phyloP scores from a whole-genome alignment of 1,284 basidiomycete genomes.

The Kwoniella shivajii region DNA sequence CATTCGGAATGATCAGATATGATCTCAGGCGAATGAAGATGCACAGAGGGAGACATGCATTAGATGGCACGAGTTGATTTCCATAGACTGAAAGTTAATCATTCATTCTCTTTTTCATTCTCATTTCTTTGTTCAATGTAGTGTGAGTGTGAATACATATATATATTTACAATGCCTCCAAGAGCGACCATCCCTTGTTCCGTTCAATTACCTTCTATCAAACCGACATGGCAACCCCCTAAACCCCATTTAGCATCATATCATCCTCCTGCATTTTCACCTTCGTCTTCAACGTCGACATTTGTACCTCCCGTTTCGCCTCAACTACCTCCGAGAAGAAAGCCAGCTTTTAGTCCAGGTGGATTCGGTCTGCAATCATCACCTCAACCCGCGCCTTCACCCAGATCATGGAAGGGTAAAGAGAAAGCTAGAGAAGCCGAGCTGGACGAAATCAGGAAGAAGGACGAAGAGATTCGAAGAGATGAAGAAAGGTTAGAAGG shows the following conservation, averaged over 20 bases:
- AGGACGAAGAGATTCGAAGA: conserved; percentile 26
- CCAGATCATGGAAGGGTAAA: conserved; percentile 6
- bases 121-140: too few relatives aligned
- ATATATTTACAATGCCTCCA: conserved; percentile 21
- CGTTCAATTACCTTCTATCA: conserved; percentile 17
- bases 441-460: conserved; percentile 26
- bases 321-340: conserved; percentile 43
- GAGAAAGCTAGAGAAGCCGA: conserved; percentile 28
- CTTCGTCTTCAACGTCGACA: conserved; percentile 13
- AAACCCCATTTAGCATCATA: conserved; percentile 36
- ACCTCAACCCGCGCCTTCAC: conserved; percentile 26
- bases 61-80: too few relatives aligned
- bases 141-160: too few relatives aligned
- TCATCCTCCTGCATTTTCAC: conserved; percentile 17
- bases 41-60: too few relatives aligned
- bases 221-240: conserved; percentile 25
- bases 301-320: conserved; percentile 38
- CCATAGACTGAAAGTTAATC: too few relatives aligned
- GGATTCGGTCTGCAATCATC: conserved; percentile 48
- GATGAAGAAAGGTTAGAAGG: conserved; percentile 32
- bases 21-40: too few relatives aligned
- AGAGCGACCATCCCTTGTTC: conserved; percentile 19
- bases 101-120: too few relatives aligned
- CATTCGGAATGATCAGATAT: neutral
- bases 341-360: conserved; percentile 49